A percentile compares a stretch with the other conserved stretches of the same genome.
These are phyloP conservation scores for Pterula multifida DNA, from an alignment of 1,284 basidiomycete species.

Conservation along the genomic window DNA sequence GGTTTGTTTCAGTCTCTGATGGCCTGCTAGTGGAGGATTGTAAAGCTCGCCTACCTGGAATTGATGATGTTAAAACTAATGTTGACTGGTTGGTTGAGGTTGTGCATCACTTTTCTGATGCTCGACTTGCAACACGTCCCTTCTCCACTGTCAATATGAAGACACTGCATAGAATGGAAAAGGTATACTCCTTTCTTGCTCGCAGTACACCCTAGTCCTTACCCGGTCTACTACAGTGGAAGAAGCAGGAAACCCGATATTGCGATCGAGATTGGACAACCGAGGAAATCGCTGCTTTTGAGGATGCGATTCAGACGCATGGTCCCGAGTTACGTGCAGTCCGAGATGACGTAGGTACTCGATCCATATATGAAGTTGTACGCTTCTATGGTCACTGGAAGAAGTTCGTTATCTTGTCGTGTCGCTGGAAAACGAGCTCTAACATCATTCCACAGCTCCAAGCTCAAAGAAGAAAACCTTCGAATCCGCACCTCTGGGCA, in stretches of 20 bases:
- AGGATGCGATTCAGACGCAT: slow-evolving; percentile 57
- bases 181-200: slow-evolving; percentile 31
- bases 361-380: slow-evolving; percentile 67
- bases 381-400: slow-evolving; percentile 83
- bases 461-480: slow-evolving; percentile 54
- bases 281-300: slow-evolving; percentile 65
- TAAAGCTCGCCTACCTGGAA: slow-evolving; percentile 38
- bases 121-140: slow-evolving; percentile 38
- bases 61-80: slow-evolving; percentile 33
- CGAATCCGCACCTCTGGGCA: slow-evolving; percentile 21
- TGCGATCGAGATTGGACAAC: slow-evolving; percentile 62
- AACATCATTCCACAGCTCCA: slow-evolving; percentile 27
- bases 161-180: slow-evolving; percentile 39
- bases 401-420: slow-evolving; percentile 37
- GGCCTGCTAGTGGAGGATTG: slow-evolving; percentile 60
- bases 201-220: too few species aligned
- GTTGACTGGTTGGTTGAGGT: slow-evolving; percentile 76
- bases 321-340: slow-evolving; percentile 73
- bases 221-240: slow-evolving; percentile 41
- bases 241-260: slow-evolving; percentile 52
- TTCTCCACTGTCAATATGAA: slow-evolving; percentile 53
- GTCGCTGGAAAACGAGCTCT: slow-evolving; percentile 3
- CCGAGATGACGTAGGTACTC: slow-evolving; percentile 59
- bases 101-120: slow-evolving; percentile 54
- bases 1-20: too few species aligned